phyloP scores from a whole-genome alignment of 371 early-diverging fungal species.

The Modicella reniformis region DNA sequence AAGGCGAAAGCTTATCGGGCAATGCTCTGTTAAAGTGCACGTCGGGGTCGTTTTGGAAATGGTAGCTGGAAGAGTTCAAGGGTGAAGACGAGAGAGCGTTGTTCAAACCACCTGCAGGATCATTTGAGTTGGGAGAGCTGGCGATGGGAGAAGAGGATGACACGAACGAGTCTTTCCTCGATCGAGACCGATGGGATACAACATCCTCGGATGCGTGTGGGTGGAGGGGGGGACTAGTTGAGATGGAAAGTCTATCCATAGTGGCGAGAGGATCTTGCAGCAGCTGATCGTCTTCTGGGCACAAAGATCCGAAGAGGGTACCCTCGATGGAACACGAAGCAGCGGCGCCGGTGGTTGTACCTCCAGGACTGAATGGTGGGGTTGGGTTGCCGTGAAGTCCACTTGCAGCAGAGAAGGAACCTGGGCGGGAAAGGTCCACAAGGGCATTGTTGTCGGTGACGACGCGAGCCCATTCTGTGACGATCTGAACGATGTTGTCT shows the following conservation, averaged over 20 bases:
- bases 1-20: slow-evolving; percentile 46
- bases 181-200: slow-evolving; percentile 22
- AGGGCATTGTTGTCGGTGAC: slow-evolving; percentile 45
- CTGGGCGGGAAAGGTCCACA: slow-evolving; percentile 27
- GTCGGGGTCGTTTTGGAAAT: slow-evolving; percentile 51
- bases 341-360: neutral
- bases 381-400: slow-evolving; percentile 24
- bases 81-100: slow-evolving; percentile 27
- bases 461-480: slow-evolving; percentile 52
- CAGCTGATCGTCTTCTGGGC: neutral
- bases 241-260: slow-evolving; percentile 43
- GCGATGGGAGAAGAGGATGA: slow-evolving; percentile 40
- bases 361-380: slow-evolving; percentile 40
- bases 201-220: slow-evolving; percentile 11
- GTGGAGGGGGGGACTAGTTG: slow-evolving; percentile 22
- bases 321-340: slow-evolving; percentile 38
- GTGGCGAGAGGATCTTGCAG: slow-evolving; percentile 4
- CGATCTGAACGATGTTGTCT: slow-evolving; percentile 52
- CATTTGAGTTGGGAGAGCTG: slow-evolving; percentile 23
- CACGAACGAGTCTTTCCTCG: slow-evolving; percentile 27
- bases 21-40: slow-evolving; percentile 47
- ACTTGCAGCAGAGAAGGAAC: slow-evolving; percentile 28
- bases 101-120: slow-evolving; percentile 4
- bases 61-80: slow-evolving; percentile 37
- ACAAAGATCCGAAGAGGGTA: slow-evolving; percentile 21